Evolutionary conservation across 164 flowering plant genomes (phyloP), one percentile per base, ranked within the genome.

Genomic region (Umbilicus rupestris): DNA sequence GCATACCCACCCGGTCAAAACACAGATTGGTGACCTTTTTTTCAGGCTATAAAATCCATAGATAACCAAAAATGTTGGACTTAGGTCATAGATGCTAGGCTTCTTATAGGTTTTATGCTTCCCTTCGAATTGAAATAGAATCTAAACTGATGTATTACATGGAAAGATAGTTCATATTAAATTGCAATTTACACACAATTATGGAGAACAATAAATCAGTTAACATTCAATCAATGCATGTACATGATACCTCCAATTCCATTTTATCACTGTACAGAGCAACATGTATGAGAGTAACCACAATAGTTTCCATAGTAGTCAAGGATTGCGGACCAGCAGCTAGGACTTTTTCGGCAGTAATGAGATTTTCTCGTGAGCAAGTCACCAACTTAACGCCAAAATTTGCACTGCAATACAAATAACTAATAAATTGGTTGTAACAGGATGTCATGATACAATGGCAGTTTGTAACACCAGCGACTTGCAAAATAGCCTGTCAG

Each of bases 221-320:
- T 55, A 16, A 63, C 46, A 37, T 35, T 37, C 46, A 35, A 26
- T 39, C 45, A 63, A 0, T 33, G 65, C 46, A 15, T 55, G 33
- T 55, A 28, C 33, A 55, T 28, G 45, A 63, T 68, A 68, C 71
- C 71, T 68, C 65, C 29, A 68, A 24, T 39, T 68, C 71, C 49
- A 68, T 20, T 68, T 68, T 68, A 28, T 68, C 71, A 46, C 71
- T 68, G 66, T 46, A 20, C 14, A 81, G 73, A 20, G 91, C 97
- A 78, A 91, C 76, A 78, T 94, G 92, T 73, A 80, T 82, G 10
- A 94, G 87, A 63, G 96, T 87, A 69, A 89, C 64, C 39, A 89
- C 73, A 68, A 82, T 63, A 31, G 97, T 91, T 78, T 94, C 99
- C 87, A 89, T 65, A n/a, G 17, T 68, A 14, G 78, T 82, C 64